Percentiles rank a stretch among this genome's conserved stretches.
phyloP scores from a whole-genome alignment of 768 basidiomycete species.

The Clitopilus passeckerianus region DNA sequence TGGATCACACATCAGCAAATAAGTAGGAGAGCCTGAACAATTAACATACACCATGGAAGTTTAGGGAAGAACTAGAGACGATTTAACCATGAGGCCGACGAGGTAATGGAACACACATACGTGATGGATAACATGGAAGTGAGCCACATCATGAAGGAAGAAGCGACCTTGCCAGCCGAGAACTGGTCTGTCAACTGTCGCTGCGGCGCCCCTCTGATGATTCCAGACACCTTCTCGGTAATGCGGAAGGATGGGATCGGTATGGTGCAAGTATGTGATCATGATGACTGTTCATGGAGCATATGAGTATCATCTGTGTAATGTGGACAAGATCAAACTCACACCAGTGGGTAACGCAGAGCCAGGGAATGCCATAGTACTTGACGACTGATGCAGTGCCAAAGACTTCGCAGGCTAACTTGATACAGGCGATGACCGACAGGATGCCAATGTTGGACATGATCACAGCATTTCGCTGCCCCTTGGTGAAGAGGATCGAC shows the following conservation, averaged over 20 bases:
- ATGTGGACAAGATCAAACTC: conserved; percentile 12
- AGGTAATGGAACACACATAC: conserved; percentile 19
- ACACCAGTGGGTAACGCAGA: conserved; percentile 54
- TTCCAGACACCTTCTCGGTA: conserved; percentile 56
- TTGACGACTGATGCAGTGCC: conserved; percentile 38
- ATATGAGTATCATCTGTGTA: not conserved
- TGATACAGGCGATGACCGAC: conserved; percentile 37
- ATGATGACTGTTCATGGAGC: conserved; percentile 28
- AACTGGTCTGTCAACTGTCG: conserved; percentile 54
- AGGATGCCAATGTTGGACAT: conserved; percentile 55
- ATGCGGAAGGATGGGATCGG: conserved; percentile 52
- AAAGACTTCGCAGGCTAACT: conserved; percentile 27
- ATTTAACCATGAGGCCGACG: not conserved
- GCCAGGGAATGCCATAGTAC: conserved; percentile 51
- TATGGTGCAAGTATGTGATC: conserved; percentile 64
- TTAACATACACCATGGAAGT: conserved; percentile 14
- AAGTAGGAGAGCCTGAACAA: no score
- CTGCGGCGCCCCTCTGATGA: conserved; percentile 57
- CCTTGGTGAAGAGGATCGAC: conserved; percentile 50
- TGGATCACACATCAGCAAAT: conserved; percentile 10
- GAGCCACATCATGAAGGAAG: conserved; percentile 63
- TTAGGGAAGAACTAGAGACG: conserved; percentile 14
- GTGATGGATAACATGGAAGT: conserved; percentile 62
- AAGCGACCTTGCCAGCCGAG: conserved; percentile 63
- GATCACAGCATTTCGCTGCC: conserved; percentile 46